A percentile compares a stretch with the other conserved stretches of the same genome.
Evolutionary conservation across 1,284 basidiomycete species (phyloP).

Genomic region (Veloporphyrellus conicus): DNA sequence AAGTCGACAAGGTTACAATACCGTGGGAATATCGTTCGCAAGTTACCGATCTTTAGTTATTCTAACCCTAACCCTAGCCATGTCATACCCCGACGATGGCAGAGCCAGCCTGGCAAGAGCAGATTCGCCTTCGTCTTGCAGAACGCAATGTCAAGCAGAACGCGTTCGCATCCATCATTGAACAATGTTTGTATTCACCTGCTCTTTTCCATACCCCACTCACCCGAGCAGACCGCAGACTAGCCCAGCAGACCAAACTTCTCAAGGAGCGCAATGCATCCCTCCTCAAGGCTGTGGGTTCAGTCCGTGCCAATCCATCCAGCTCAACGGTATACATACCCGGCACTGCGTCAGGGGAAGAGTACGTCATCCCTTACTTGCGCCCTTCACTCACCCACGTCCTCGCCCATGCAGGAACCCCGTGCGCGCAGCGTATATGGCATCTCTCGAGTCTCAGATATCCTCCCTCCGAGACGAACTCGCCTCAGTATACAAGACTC

Average conservation of each 20-base stretch:
- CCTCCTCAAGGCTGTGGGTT: constrained; percentile 72
- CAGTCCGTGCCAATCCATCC: constrained; percentile 62
- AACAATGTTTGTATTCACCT: constrained; percentile 67
- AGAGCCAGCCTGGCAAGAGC: constrained; percentile 78
- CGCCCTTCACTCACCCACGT: constrained; percentile 12
- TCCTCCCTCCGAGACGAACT: constrained; percentile 86
- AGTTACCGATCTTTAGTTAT: constrained; percentile 21
- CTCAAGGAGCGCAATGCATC: constrained; percentile 87
- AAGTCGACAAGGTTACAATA: constrained; percentile 11
- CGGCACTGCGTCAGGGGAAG: constrained; percentile 56
- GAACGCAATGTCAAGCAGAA: constrained; percentile 74
- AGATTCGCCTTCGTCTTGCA: constrained; percentile 68
- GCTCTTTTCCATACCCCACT: constrained; percentile 8
- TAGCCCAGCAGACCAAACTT: constrained; percentile 84
- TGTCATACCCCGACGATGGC: constrained; percentile 47
- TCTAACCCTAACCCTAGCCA: constrained; percentile 25
- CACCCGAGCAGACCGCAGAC: constrained; percentile 65
- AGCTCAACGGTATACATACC: constrained; percentile 60
- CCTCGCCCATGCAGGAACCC: constrained; percentile 54
- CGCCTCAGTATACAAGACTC: constrained; percentile 91
- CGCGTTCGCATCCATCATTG: constrained; percentile 78
- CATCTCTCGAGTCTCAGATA: constrained; percentile 90
- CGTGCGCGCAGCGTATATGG: constrained; percentile 80
- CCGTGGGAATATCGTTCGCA: constrained; percentile 22
- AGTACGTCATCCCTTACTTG: constrained; percentile 45